Evolutionary conservation across 495 filamentous ascomycete species (phyloP).

Genomic region (Cenococcum geophilum): DNA sequence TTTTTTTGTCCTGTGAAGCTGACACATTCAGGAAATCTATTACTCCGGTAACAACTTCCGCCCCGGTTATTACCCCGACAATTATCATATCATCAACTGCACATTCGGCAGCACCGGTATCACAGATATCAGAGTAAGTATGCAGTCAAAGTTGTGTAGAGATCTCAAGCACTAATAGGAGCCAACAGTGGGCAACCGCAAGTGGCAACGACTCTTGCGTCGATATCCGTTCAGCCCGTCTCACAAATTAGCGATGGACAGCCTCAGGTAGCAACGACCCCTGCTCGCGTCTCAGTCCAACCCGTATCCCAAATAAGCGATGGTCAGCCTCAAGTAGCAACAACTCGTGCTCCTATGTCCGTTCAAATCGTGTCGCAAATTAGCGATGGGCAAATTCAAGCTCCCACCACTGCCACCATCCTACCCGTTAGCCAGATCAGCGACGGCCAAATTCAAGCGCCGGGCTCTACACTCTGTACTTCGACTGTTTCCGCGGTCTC

Average conservation of each 20-base stretch:
- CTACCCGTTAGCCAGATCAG: constrained; percentile 44
- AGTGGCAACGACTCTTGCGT: background rate
- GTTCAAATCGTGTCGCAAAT: constrained; percentile 12
- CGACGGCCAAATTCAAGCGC: constrained; percentile 51
- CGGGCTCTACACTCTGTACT: background rate
- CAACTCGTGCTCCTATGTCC: background rate
- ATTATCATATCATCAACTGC: background rate
- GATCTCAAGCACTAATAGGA: background rate
- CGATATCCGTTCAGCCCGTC: background rate
- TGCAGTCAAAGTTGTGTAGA: constrained; percentile 34
- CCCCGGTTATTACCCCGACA: background rate
- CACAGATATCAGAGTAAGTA: constrained; percentile 16
- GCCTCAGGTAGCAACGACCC: constrained; percentile 1
- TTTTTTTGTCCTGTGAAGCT: background rate
- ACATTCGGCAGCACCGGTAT: background rate
- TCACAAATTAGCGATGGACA: background rate
- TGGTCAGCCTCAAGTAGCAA: background rate
- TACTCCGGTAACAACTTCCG: background rate
- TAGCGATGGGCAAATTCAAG: constrained; percentile 7
- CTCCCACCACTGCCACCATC: background rate
- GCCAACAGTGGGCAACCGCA: constrained; percentile 6
- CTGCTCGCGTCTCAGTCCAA: background rate
- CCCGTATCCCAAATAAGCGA: constrained; percentile 2
- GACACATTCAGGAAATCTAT: background rate
- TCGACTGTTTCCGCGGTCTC: background rate